Conservation (phyloP, 768 basidiomycete species). For the Lactarius indigo region DNA sequence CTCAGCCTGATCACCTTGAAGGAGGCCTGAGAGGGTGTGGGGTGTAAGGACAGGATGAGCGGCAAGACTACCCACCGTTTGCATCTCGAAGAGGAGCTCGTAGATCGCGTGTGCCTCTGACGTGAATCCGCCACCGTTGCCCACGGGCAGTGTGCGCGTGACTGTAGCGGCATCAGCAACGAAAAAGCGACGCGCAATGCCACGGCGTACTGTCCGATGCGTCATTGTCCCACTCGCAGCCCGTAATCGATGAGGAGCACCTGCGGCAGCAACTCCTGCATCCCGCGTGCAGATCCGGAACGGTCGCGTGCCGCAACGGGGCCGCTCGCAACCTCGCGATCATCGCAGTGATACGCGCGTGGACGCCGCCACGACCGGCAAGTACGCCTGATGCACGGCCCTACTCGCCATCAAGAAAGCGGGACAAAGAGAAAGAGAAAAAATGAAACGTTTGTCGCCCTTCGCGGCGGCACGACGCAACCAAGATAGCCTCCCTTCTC, state of each 20-base stretch:
- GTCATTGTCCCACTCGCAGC: slow-evolving; percentile 81
- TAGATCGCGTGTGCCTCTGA: slow-evolving; percentile 80
- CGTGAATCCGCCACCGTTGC: slow-evolving; percentile 89
- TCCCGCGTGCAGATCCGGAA: slow-evolving; percentile 41
- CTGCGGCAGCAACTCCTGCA: slow-evolving; percentile 51
- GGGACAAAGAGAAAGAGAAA: background rate
- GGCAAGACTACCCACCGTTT: slow-evolving; percentile 48
- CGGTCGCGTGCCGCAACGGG: slow-evolving; percentile 58
- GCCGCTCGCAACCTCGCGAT: slow-evolving; percentile 82
- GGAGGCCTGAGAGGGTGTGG: slow-evolving; percentile 47
- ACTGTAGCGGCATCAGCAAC: slow-evolving; percentile 36
- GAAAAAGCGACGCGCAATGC: background rate
- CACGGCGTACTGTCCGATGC: slow-evolving; percentile 53
- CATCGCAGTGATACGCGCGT: slow-evolving; percentile 92
- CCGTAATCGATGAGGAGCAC: slow-evolving; percentile 89
- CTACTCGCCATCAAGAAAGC: slow-evolving; percentile 39
- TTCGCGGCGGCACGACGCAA: slow-evolving; percentile 82
- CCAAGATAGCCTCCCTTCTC: slow-evolving; percentile 92
- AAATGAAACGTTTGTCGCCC: too few species aligned
- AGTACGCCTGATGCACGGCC: slow-evolving; percentile 82
- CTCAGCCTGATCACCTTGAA: slow-evolving; percentile 69
- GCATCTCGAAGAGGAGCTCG: slow-evolving; percentile 86
- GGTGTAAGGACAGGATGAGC: background rate
- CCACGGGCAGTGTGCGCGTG: slow-evolving; percentile 82
- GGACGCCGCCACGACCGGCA: slow-evolving; percentile 88